Conservation (phyloP, 2,329 filamentous ascomycete genomes). For the Sporothrix protearum region DNA sequence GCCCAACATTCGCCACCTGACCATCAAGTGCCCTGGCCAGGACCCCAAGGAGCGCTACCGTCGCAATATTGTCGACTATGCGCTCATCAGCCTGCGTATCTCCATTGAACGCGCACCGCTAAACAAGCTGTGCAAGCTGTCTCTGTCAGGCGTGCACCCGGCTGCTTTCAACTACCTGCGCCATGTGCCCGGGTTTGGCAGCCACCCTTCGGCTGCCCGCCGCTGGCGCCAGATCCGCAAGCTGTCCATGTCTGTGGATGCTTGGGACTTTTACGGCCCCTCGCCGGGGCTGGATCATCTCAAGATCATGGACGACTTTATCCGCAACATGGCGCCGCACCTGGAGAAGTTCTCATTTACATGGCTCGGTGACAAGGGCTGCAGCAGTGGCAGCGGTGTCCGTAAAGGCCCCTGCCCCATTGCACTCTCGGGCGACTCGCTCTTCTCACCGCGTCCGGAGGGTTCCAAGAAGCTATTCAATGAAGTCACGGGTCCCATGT, state of each 20-base stretch:
- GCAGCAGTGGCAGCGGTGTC: not conserved
- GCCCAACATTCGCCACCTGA: constrained; percentile 68
- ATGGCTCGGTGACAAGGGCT: constrained; percentile 57
- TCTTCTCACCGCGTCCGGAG: constrained; percentile 58
- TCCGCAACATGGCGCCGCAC: constrained; percentile 63
- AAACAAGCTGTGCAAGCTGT: constrained; percentile 63
- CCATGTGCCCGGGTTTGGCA: constrained; percentile 69
- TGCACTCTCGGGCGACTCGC: constrained; percentile 64
- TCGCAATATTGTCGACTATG: constrained; percentile 78
- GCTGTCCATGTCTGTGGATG: constrained; percentile 68
- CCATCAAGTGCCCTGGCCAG: constrained; percentile 72
- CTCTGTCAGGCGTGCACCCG: constrained; percentile 70
- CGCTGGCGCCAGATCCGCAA: constrained; percentile 76
- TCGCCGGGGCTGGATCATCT: constrained; percentile 65
- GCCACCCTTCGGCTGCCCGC: constrained; percentile 65
- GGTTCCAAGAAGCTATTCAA: constrained; percentile 57
- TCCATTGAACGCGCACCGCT: constrained; percentile 72
- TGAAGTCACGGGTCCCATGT: constrained; percentile 63
- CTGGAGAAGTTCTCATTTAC: constrained; percentile 71
- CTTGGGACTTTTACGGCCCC: constrained; percentile 60
- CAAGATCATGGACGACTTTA: constrained; percentile 77
- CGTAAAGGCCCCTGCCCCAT: constrained; percentile 70
- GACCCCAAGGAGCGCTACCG: constrained; percentile 66
- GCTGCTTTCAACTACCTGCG: constrained; percentile 74
- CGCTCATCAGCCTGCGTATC: constrained; percentile 80